Evolutionary conservation across 768 basidiomycete species (phyloP), one percentile per base, ranked within the genome.

Genomic region (Gelatoporia subvermispora): DNA sequence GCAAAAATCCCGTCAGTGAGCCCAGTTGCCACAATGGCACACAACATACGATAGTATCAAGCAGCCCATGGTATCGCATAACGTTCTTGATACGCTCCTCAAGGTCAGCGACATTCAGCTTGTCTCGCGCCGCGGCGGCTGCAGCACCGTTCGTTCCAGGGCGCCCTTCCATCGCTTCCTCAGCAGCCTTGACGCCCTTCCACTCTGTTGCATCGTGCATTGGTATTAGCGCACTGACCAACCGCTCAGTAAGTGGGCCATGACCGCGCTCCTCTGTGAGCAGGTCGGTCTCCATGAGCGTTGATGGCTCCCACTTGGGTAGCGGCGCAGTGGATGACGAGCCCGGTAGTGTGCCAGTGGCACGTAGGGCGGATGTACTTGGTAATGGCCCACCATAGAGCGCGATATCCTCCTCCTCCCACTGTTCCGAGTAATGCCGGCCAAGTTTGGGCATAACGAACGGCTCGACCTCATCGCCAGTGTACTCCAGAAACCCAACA

Each of bases 361-460:
- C 67, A 28, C 70, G 69, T 24, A 65, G 60, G 17, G 72, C 63
- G n/a, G 66, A 65, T 24, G 73, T 68, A 7, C 69, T 67, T 8
- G 74, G 69, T 18, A 74, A 54, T 22, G 73, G 68, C 4, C 61
- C 63, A 22, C 72, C 74, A 47, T 73, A 71, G n/a, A 74, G 47
- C 10, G 72, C 72, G 8, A 72, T 75, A 64, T 99, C 95, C 61
- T 91, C 84, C 58, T 96, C 93, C 53, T 94, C 94, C 94, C 95
- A 99, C 0, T 85, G 74, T 45, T 95, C 89, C 28, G 81, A 70
- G 60, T 97, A 99, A 67, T 95, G 93, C 56, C 83, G 74, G 18
- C 85, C 95, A 1, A 96, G 77, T 48, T 85, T 80, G 23, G 95
- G 95, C 68, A 94, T 80, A 28, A 91, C 67, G 59, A 81, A 96